phyloP scores from a whole-genome alignment of 2,329 filamentous ascomycete species.

The Ascochyta pisi region DNA sequence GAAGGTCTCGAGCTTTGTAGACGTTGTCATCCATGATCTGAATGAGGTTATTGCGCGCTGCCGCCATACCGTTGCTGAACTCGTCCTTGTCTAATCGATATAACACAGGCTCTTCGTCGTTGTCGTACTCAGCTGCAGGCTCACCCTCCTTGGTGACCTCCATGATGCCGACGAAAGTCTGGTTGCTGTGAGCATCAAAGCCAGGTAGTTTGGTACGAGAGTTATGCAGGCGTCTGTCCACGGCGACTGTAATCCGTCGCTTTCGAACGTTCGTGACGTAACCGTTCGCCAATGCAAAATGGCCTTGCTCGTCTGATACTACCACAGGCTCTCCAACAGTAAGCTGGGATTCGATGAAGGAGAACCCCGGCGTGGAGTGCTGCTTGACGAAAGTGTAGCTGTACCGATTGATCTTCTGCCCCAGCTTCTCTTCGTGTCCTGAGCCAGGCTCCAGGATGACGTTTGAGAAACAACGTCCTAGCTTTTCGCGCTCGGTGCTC shows the following conservation, averaged over 20 bases:
- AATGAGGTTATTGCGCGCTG: constrained; percentile 90
- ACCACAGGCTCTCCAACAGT: constrained; percentile 89
- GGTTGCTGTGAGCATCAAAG: constrained; percentile 79
- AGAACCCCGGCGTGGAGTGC: constrained; percentile 67
- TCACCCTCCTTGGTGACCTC: constrained; percentile 69
- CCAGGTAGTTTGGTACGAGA: constrained; percentile 75
- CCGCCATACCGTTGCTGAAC: constrained; percentile 97
- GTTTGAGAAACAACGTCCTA: constrained; percentile 88
- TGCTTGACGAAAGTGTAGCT: constrained; percentile 84
- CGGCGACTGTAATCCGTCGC: constrained; percentile 81
- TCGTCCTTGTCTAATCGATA: constrained; percentile 97
- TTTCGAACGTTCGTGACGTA: constrained; percentile 82
- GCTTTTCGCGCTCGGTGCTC: constrained; percentile 83
- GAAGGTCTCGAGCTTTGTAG: constrained; percentile 73
- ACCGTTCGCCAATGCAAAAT: constrained; percentile 93
- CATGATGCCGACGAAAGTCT: constrained; percentile 91
- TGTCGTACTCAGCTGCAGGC: constrained; percentile 37
- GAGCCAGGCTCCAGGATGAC: constrained; percentile 83
- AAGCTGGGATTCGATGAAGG: constrained; percentile 90
- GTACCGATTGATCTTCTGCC: constrained; percentile 88
- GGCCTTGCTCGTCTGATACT: constrained; percentile 92
- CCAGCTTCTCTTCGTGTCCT: constrained; percentile 70
- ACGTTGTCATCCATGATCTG: constrained; percentile 85
- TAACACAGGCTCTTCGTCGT: constrained; percentile 63
- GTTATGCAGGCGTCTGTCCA: constrained; percentile 89